Percentiles rank a stretch among this genome's conserved stretches.
Conservation (phyloP, 73 alveolate species). For the Tetrahymena thermophila region DNA sequence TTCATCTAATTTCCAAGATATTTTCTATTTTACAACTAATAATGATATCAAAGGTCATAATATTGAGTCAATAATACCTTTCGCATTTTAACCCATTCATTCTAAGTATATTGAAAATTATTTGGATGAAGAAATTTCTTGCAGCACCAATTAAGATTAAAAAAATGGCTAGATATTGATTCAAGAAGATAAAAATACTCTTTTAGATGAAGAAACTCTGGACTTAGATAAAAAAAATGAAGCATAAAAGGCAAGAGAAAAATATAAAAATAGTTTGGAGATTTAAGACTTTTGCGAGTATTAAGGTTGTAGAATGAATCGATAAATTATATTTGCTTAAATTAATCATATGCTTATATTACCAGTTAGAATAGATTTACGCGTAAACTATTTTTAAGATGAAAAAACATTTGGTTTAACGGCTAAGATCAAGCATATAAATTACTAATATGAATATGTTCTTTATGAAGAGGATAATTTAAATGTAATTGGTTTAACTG, state of each 20-base stretch:
- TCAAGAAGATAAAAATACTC: neutral
- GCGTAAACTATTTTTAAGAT: neutral
- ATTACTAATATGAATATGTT: neutral
- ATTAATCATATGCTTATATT: too few relatives aligned
- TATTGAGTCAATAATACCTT: neutral
- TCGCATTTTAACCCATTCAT: neutral
- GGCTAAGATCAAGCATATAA: neutral
- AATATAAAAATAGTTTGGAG: too few relatives aligned
- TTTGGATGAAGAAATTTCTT: neutral
- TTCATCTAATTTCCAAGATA: neutral
- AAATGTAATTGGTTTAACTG: neutral
- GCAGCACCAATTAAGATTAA: neutral
- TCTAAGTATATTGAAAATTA: neutral
- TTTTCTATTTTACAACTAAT: neutral
- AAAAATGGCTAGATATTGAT: too few relatives aligned
- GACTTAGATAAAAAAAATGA: neutral
- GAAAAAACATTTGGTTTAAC: neutral
- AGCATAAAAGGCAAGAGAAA: neutral
- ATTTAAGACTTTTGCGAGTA: too few relatives aligned
- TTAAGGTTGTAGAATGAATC: neutral
- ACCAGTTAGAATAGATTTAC: neutral
- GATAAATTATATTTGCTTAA: neutral
- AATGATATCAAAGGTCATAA: neutral
- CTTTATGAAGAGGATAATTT: neutral
- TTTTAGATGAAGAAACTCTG: neutral